Conservation (phyloP, 179 eudicot genomes). For the Vitellaria paradoxa region DNA sequence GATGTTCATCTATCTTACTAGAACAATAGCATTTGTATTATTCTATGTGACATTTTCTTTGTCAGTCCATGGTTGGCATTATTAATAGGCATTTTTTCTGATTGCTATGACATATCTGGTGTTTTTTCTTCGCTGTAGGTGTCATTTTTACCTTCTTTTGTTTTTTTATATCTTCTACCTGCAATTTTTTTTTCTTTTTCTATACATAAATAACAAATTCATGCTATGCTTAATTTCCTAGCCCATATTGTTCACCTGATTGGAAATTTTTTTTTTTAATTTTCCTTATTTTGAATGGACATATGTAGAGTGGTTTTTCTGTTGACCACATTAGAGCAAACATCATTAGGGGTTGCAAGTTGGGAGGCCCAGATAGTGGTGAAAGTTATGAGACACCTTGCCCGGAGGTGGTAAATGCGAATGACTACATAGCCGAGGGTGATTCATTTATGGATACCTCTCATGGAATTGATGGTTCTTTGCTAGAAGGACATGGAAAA, state of each 20-base stretch:
- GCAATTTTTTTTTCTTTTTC: not conserved
- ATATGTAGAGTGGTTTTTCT: slow-evolving; percentile 38
- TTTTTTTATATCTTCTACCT: not conserved
- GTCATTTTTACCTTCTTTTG: not conserved
- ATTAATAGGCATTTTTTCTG: not conserved
- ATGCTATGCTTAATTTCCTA: not conserved
- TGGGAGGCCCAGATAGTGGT: slow-evolving; percentile 26
- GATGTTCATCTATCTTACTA: not conserved
- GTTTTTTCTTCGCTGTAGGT: not conserved
- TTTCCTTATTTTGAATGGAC: not conserved
- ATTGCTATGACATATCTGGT: not conserved
- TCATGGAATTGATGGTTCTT: slow-evolving; percentile 14
- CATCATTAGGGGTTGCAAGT: slow-evolving; percentile 34
- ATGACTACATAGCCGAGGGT: slow-evolving; percentile 29
- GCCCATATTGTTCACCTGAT: not conserved
- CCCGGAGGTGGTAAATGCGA: slow-evolving; percentile 65
- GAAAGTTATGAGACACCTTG: slow-evolving; percentile 49
- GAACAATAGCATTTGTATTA: not conserved
- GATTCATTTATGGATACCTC: slow-evolving; percentile 15
- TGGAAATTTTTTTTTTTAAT: not conserved
- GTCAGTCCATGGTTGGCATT: not conserved
- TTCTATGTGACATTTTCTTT: not conserved
- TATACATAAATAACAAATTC: not conserved
- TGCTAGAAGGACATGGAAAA: slow-evolving; percentile 21
- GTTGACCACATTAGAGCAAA: slow-evolving; percentile 38